Conservation (phyloP, 2,329 filamentous ascomycete genomes). For the Penicillium sp. region DNA sequence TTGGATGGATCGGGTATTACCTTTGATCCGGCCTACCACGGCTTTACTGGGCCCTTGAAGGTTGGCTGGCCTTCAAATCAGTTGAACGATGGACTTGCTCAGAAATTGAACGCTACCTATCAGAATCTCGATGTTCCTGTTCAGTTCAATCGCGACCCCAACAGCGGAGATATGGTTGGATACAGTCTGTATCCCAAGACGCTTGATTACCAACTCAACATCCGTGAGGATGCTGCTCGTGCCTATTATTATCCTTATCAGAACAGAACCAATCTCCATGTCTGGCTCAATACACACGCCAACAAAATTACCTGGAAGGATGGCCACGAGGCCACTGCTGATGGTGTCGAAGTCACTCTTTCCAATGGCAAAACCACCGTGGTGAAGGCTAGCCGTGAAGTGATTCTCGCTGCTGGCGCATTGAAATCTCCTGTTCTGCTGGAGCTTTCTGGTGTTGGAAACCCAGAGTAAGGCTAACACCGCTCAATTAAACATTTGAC, state of each 20-base stretch:
- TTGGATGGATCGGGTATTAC: slow-evolving; percentile 18
- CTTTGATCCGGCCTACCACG: slow-evolving; percentile 22
- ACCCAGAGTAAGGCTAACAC: slow-evolving; percentile 17
- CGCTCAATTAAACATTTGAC: neutral
- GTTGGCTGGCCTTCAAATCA: slow-evolving; percentile 20
- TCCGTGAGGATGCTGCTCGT: slow-evolving; percentile 41
- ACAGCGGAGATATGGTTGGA: slow-evolving; percentile 40
- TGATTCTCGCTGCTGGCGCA: slow-evolving; percentile 53
- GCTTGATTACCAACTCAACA: slow-evolving; percentile 30
- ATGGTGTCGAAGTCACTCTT: slow-evolving; percentile 25
- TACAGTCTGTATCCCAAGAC: slow-evolving; percentile 39
- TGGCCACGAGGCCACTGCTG: slow-evolving; percentile 12
- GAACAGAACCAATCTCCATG: slow-evolving; percentile 35
- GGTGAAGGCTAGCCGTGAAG: slow-evolving; percentile 40
- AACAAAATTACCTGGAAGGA: slow-evolving; percentile 33
- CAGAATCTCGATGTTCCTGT: slow-evolving; percentile 29
- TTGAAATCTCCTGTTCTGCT: slow-evolving; percentile 49
- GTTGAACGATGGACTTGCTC: slow-evolving; percentile 16
- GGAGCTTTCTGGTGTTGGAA: slow-evolving; percentile 54
- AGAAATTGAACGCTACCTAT: slow-evolving; percentile 14
- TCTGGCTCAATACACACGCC: slow-evolving; percentile 37
- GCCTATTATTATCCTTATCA: slow-evolving; percentile 42
- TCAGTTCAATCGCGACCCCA: slow-evolving; percentile 36
- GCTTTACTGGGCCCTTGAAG: slow-evolving; percentile 22
- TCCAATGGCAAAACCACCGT: slow-evolving; percentile 17